Percentiles rank a stretch among this genome's conserved stretches.
Evolutionary conservation across 2,329 filamentous ascomycete species (phyloP).

Genomic region (Nothophaeocryptopus gaeumannii): DNA sequence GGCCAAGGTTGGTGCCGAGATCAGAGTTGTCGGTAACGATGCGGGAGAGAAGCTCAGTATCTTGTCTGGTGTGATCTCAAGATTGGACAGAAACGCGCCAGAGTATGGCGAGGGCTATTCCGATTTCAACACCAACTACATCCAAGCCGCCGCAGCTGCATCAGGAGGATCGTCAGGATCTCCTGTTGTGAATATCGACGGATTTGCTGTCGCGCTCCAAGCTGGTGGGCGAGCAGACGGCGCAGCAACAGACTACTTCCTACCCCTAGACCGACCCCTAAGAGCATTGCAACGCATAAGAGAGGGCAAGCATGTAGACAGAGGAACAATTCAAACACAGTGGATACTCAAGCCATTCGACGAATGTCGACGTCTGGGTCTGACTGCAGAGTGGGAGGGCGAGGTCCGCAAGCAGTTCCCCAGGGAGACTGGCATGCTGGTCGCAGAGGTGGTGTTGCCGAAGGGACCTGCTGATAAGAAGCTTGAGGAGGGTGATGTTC

Average conservation of each 20-base stretch:
- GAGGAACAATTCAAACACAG: slow-evolving; percentile 96
- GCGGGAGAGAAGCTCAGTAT: slow-evolving; percentile 98
- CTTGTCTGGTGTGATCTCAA: slow-evolving; percentile 92
- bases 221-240: slow-evolving; percentile 91
- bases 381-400: slow-evolving; percentile 82
- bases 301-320: slow-evolving; percentile 68
- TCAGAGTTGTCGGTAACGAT: slow-evolving; percentile 96
- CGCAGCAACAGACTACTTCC: slow-evolving; percentile 95
- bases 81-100: slow-evolving; percentile 91
- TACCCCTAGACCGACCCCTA: slow-evolving; percentile 85
- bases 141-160: slow-evolving; percentile 93
- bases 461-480: slow-evolving; percentile 83
- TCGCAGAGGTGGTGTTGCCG: slow-evolving; percentile 90
- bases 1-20: slow-evolving; percentile 85
- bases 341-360: slow-evolving; percentile 97
- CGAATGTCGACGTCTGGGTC: slow-evolving; percentile 84
- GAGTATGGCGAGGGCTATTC: slow-evolving; percentile 98
- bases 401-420: slow-evolving; percentile 80
- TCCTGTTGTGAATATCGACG: slow-evolving; percentile 94
- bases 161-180: slow-evolving; percentile 97
- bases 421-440: slow-evolving; percentile 92
- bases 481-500: slow-evolving; percentile 88
- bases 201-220: slow-evolving; percentile 86
- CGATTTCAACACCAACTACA: slow-evolving; percentile 96
- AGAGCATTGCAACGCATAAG: slow-evolving; percentile 85